Percentiles rank a stretch among this genome's conserved stretches.
phyloP scores from a whole-genome alignment of 495 filamentous ascomycete genomes.

The Rusavskia elegans region DNA sequence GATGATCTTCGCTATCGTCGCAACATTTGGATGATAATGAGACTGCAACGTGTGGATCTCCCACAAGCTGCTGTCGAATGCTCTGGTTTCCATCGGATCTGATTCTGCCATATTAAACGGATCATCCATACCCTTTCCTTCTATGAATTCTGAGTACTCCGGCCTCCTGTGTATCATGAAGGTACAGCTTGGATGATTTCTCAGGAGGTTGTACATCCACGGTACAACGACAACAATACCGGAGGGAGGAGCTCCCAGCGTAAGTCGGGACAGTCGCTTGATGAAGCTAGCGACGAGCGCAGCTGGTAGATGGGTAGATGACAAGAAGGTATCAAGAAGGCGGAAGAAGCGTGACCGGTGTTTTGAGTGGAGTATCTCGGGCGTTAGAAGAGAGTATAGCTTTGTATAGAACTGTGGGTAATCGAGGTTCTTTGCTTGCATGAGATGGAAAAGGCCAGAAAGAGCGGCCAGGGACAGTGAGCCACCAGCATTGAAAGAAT shows the following conservation, averaged over 20 bases:
- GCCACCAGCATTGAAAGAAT: constrained; percentile 76
- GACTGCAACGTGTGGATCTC: constrained; percentile 78
- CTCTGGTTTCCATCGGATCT: constrained; percentile 72
- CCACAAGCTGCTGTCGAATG: constrained; percentile 89
- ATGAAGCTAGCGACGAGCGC: constrained; percentile 87
- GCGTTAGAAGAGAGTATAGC: constrained; percentile 79
- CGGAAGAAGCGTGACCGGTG: constrained; percentile 90
- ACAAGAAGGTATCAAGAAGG: constrained; percentile 76
- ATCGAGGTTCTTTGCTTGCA: constrained; percentile 83
- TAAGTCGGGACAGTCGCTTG: constrained; percentile 71
- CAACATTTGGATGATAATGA: constrained; percentile 96
- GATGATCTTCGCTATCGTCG: constrained; percentile 83
- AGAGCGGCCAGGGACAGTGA: constrained; percentile 74
- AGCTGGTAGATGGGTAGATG: constrained; percentile 85
- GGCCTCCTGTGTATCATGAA: constrained; percentile 86
- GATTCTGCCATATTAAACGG: constrained; percentile 58
- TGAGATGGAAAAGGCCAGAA: constrained; percentile 89
- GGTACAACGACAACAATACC: constrained; percentile 81
- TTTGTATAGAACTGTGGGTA: constrained; percentile 91
- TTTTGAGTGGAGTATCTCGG: constrained; percentile 76
- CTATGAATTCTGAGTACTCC: constrained; percentile 16
- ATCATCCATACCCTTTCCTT: constrained; percentile 55
- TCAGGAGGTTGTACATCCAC: constrained; percentile 90
- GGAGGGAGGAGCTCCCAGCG: constrained; percentile 69
- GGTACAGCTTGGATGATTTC: constrained; percentile 73